Evolutionary conservation across 2,329 filamentous ascomycete genomes (phyloP).

Genomic region (Eurotiales sp.): DNA sequence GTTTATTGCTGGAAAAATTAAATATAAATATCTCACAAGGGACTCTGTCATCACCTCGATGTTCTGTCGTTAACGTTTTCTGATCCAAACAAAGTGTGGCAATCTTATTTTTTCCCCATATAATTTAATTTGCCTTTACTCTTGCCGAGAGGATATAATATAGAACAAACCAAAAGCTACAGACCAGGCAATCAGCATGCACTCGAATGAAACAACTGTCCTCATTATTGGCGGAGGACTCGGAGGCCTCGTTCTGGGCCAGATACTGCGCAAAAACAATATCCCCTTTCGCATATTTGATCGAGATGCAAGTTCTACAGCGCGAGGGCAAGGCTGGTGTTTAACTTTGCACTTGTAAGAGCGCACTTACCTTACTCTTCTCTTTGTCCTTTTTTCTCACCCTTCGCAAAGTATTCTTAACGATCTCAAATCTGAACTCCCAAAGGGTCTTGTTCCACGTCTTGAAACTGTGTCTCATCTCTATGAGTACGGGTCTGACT

Average conservation of each 20-base stretch:
- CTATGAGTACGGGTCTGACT: background rate
- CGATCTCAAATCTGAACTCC: background rate
- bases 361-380: background rate
- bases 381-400: background rate
- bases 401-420: background rate
- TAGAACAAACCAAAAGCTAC: no score
- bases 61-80: no score
- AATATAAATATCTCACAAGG: no score
- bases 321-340: slow-evolving; percentile 12
- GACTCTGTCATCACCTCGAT: no score
- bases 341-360: slow-evolving; percentile 14
- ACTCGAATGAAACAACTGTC: background rate
- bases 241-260: slow-evolving; percentile 13
- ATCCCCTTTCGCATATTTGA: slow-evolving; percentile 13
- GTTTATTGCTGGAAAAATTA: no score
- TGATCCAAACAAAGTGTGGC: no score
- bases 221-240: slow-evolving; percentile 14
- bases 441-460: background rate
- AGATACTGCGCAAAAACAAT: slow-evolving; percentile 9
- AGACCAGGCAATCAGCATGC: no score
- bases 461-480: slow-evolving; percentile 2
- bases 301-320: slow-evolving; percentile 6
- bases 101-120: no score
- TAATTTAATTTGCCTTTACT: no score
- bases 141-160: no score